Base-by-base conservation (phyloP, 139 green algal genomes). In the Chlamydomonas incerta region DNA sequence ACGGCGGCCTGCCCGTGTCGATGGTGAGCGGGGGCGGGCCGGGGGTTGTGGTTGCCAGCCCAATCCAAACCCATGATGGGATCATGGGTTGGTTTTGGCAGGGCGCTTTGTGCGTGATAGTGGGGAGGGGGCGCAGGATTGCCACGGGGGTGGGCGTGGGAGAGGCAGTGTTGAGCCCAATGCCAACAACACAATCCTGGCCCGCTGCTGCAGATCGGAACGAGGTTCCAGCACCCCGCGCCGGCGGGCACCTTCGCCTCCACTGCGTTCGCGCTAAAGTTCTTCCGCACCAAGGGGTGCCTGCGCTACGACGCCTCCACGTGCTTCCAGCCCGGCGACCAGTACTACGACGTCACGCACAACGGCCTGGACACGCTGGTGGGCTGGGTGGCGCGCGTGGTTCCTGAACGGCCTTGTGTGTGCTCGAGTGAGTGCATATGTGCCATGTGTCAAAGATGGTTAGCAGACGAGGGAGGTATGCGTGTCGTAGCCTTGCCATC, bases 231-330 rank as follows among this genome's bases (percentile, higher is more conserved):
- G 35, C 74, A 41, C 10, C 10, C 57, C 21, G 65, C 63, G 1
- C 60, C 72, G 11, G 60, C 82, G 20, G 35, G 46, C n/a, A 60
- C 82, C 55, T 87, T 87, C 35, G 71, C 67, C 28, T 66, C 58
- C 57, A 57, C 60, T 13, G n/a, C 81, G 8, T 87, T 87, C 34
- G 55, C 81, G 2, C 47, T 33, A 28, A 58, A 37, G 33, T 87
- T 87, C 62, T 82, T 87, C 71, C 31, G 52, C 14, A 31, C 13
- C 46, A 82, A 82, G 31, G 26, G 47, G 5, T 87, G 82, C 82
- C 52, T 82, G 20, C 82, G 50, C 14, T 60, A 72, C 47, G 46
- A 87, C 46, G 34, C 73, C n/a, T 24, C 1, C 20, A 31, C 37
- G 9, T 87, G 82, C 72, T 47, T 62, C 9, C 34, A 1, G 1